Evolutionary conservation across 352 stramenopile species (phyloP).

Genomic region (Peronosclerospora sorghi): DNA sequence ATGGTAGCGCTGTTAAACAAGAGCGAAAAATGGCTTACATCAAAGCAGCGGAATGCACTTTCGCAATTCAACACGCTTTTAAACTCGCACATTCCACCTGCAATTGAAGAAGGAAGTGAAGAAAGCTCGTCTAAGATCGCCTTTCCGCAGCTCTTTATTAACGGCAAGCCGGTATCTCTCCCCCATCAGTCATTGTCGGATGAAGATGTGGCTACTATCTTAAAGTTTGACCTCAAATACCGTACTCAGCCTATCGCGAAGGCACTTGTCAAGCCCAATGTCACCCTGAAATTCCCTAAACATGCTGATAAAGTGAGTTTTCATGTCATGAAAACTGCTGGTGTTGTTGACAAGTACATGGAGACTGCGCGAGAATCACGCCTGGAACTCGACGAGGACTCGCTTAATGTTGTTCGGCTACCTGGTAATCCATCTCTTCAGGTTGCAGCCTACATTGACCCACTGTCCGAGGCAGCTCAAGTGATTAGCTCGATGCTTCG

Average conservation of each 20-base stretch:
- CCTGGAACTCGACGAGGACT: constrained; percentile 26
- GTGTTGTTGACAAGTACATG: constrained; percentile 67
- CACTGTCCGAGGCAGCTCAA: constrained; percentile 83
- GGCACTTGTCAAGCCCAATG: constrained; percentile 54
- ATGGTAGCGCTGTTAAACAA: constrained; percentile 17
- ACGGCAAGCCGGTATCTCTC: constrained; percentile 52
- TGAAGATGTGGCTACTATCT: constrained; percentile 52
- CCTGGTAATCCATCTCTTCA: constrained; percentile 38
- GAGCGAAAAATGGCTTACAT: constrained; percentile 13
- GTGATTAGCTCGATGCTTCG: constrained; percentile 79
- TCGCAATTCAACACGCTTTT: constrained; percentile 36
- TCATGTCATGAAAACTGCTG: constrained; percentile 63
- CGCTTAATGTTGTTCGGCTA: constrained; percentile 27
- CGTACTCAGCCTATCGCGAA: constrained; percentile 59
- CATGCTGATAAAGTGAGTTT: constrained; percentile 57
- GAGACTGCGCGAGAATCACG: constrained; percentile 29
- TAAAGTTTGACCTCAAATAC: constrained; percentile 59
- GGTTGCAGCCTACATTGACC: constrained; percentile 83
- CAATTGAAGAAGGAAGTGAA: constrained; percentile 10
- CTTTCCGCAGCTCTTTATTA: constrained; percentile 49
- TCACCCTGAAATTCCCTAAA: constrained; percentile 26
- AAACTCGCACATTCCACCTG: constrained; percentile 19
- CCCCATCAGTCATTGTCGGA: constrained; percentile 37
- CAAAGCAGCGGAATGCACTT: constrained; percentile 17
- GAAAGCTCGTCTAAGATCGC: constrained; percentile 4